These are phyloP conservation scores for Phialocephala sp. DNA, from an alignment of 2,329 filamentous ascomycete genomes.

Conservation along the genomic window DNA sequence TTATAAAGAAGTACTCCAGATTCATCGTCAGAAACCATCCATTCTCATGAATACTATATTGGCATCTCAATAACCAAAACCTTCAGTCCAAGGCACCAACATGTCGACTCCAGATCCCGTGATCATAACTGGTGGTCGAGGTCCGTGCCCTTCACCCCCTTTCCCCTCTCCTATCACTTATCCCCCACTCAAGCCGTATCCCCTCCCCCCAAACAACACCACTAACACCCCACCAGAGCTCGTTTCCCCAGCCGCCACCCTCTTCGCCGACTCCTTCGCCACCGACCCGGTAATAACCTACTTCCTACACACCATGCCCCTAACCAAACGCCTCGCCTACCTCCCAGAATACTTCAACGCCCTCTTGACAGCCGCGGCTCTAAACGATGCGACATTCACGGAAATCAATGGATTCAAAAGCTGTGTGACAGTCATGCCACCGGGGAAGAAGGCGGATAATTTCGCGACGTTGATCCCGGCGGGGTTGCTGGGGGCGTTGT, in stretches of 20 bases:
- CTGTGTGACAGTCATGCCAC: constrained; percentile 30
- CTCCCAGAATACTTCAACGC: constrained; percentile 27
- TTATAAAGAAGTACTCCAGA: too few relatives aligned
- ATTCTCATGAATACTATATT: too few relatives aligned
- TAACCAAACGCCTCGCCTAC: constrained; percentile 22
- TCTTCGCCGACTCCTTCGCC: constrained; percentile 24
- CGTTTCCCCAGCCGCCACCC: background rate
- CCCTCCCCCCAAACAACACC: background rate
- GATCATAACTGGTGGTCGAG: background rate
- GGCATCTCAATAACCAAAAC: too few relatives aligned
- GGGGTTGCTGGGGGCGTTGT: constrained; percentile 29
- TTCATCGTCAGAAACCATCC: too few relatives aligned
- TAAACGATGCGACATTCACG: constrained; percentile 30
- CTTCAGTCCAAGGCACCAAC: too few relatives aligned
- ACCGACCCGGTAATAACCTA: constrained; percentile 31
- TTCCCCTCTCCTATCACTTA: background rate
- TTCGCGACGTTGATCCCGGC: constrained; percentile 28
- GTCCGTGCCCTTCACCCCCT: background rate
- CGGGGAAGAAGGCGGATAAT: constrained; percentile 28
- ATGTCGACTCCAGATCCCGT: background rate
- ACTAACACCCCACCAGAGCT: background rate
- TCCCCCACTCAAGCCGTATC: background rate
- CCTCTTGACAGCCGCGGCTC: constrained; percentile 29
- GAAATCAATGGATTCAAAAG: constrained; percentile 29
- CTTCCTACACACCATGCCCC: constrained; percentile 26